Evolutionary conservation across 106 monocot species (phyloP), one percentile per base, ranked within the genome.

Genomic region (Amphibolis antarctica): DNA sequence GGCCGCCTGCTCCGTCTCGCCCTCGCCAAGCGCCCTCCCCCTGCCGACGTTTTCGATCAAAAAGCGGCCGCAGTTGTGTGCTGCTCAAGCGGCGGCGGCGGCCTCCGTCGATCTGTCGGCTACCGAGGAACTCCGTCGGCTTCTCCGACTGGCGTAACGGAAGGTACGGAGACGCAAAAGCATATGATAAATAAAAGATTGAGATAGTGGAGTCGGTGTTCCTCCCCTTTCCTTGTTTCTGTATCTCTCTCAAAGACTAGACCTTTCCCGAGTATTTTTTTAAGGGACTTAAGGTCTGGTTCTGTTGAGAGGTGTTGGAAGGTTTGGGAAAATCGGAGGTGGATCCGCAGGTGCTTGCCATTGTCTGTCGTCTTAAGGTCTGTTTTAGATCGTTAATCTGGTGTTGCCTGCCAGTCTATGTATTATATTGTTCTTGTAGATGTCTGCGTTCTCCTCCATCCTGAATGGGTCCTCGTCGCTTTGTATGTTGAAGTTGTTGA

Each of bases 181-280:
- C 14, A 57, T 25, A 0, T 24, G 26, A 12, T 55, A 55, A 27
- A 12, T 27, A 55, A 57, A 26, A 25, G 14, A 10, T 11, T 57
- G 28, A 29, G 9, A 14, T 0, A 42, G 31, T 42, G 13, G 61
- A 10, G 4, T 61, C 18, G 23, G 12, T n/a, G 19, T 46, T 7
- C 24, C n/a, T 26, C 25, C 42, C 13, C 9, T 46, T n/a, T 47
- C 14, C n/a, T 15, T 46, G 17, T 18, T n/a, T 24, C 24, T 5
- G 12, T 12, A 18, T 24, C n/a, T 12, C 63, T 63, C 46, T n/a
- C 30, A 20, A 43, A 31, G 42, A 42, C 20, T 17, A 1, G 10
- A 26, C 23, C 63, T 7, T 46, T 46, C 63, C 46, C 46, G 63
- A 23, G 25, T 63, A 46, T 63, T 63, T 63, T 63, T 46, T 46